Evolutionary conservation across 352 stramenopile genomes (phyloP).

Genomic region (Pythium apleroticum): DNA sequence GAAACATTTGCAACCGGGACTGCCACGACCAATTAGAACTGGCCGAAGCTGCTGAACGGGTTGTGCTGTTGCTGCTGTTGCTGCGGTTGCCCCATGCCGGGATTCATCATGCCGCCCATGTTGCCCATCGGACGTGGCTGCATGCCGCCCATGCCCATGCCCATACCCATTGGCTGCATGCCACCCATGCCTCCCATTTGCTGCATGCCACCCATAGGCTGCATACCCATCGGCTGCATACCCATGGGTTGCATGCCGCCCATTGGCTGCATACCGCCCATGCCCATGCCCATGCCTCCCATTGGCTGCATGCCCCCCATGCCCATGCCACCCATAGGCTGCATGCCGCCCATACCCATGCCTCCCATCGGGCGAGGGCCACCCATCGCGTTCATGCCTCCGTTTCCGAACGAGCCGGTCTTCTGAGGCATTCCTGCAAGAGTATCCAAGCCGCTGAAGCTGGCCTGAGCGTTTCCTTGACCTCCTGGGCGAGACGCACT

Average conservation of each 20-base stretch:
- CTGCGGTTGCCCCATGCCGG: constrained; percentile 51
- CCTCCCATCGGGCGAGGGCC: constrained; percentile 31
- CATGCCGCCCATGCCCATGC: constrained; percentile 59
- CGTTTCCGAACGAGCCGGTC: constrained; percentile 42
- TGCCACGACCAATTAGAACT: constrained; percentile 32
- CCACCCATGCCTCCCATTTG: constrained; percentile 36
- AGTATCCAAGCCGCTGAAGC: constrained; percentile 81
- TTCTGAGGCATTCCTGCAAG: constrained; percentile 79
- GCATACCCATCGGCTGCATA: constrained; percentile 33
- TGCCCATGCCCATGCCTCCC: constrained; percentile 46
- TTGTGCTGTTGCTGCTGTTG: constrained; percentile 56
- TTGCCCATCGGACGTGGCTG: constrained; percentile 43
- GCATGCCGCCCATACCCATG: constrained; percentile 39
- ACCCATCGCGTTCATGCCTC: constrained; percentile 59
- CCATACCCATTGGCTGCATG: constrained; percentile 48
- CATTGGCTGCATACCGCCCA: constrained; percentile 27
- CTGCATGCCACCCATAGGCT: constrained; percentile 32
- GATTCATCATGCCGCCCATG: constrained; percentile 65
- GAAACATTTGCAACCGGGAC: not conserved
- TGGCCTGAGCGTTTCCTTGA: constrained; percentile 50
- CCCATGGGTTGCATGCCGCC: constrained; percentile 34
- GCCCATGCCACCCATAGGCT: constrained; percentile 32
- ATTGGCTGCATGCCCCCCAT: constrained; percentile 44
- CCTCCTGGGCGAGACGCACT: constrained; percentile 33
- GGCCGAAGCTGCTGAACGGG: constrained; percentile 58